Evolutionary conservation across 345 rosid genomes (phyloP), one percentile per base, ranked within the genome.

Genomic region (Odontarrhena argentea): DNA sequence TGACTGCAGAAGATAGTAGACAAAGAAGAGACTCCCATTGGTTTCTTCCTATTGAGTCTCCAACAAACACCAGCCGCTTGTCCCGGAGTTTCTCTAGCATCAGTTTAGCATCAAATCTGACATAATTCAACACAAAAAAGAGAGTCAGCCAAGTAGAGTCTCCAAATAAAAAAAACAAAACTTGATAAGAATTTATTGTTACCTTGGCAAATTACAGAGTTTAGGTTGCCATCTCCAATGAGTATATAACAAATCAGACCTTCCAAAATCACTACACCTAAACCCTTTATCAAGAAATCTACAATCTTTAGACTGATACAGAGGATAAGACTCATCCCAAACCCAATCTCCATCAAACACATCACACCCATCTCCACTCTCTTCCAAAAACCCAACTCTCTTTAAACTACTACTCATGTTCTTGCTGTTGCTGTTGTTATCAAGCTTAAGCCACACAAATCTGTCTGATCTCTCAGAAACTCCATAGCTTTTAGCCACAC

Each of bases 181-280:
- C 47, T 4, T 59, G 50, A 48, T 32, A 10, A 11, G 30, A 58
- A 15, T n/a, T 46, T 42, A 26, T n/a, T n/a, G n/a, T n/a, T 32
- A 94, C 99, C 96, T 94, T 75, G 97, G 97, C 81, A 91, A 80
- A 79, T 87, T 73, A 78, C 99, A 94, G 42, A 60, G 74, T 65
- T 35, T 82, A 26, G 99, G 97, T 71, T 88, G 99, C 99, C 99
- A 94, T 78, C 97, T 76, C 97, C 99, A 94, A 43, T 87, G 88
- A 28, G 88, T 87, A 71, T 85, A 90, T 80, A 88, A 82, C 77
- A 81, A 73, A 80, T 94, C 99, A 60, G 95, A 92, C 81, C 99
- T 76, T 7, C 99, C 99, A 81, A 74, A 84, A 44, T 94, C 96
- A 50, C 74, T 82, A 77, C 99, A 94, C 80, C 85, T 75, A 76